phyloP scores from a whole-genome alignment of 1,284 basidiomycete species.

The Ceratobasidium sp. region DNA sequence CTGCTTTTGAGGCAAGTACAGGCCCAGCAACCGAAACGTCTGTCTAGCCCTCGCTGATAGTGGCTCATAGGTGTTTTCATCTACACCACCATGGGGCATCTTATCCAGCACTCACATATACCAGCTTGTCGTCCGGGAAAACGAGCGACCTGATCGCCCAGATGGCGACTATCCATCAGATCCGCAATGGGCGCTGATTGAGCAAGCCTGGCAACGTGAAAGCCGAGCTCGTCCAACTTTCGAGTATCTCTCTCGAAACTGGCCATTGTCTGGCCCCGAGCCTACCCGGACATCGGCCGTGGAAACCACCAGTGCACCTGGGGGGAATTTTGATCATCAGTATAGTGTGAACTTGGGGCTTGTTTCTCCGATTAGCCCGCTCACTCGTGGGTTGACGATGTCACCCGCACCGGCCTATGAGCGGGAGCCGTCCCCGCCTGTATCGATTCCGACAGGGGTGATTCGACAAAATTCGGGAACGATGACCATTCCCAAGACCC shows the following conservation, averaged over 20 bases:
- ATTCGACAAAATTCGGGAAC: background rate
- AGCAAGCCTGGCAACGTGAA: constrained; percentile 41
- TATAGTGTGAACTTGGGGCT: constrained; percentile 12
- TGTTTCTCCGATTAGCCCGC: constrained; percentile 5
- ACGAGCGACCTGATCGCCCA: constrained; percentile 47
- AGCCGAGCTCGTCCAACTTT: constrained; percentile 39
- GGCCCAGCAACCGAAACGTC: background rate
- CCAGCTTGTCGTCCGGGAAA: constrained; percentile 47
- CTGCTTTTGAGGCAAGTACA: constrained; percentile 64
- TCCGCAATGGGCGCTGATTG: constrained; percentile 44
- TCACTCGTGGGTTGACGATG: constrained; percentile 13
- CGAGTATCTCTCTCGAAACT: constrained; percentile 17
- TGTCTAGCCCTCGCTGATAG: background rate
- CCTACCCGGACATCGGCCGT: background rate
- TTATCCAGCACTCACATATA: constrained; percentile 45
- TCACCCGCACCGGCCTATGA: constrained; percentile 25
- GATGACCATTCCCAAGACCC: background rate
- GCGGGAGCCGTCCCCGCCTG: background rate
- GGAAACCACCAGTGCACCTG: background rate
- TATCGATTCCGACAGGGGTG: background rate
- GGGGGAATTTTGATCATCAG: background rate
- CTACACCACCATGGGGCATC: constrained; percentile 45
- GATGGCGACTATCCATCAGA: constrained; percentile 31
- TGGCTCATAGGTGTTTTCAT: constrained; percentile 31
- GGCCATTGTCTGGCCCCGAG: constrained; percentile 6